Base-by-base conservation (phyloP, 495 filamentous ascomycete species). In the Cudoniella acicularis region DNA sequence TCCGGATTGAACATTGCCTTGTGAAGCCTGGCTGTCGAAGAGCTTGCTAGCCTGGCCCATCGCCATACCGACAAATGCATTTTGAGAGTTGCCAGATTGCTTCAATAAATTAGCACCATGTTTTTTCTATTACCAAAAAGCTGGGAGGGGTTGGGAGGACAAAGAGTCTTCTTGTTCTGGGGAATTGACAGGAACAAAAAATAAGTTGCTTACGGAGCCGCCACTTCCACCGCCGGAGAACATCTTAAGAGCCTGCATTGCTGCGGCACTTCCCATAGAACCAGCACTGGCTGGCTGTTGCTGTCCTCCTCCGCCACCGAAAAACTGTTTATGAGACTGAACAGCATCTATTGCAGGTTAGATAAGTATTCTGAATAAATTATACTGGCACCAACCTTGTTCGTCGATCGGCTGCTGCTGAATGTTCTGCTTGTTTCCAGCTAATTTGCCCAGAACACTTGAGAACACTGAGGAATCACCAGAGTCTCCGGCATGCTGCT, bases 221-320 rank as follows among this genome's bases (percentile, higher is more conserved):
- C 68, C 67, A 43, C 70, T 71, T 57, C 60, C 10, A 21, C 79
- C 77, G 3, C 73, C 68, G 3, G 69, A 73, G 66, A 87, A 87
- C 74, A 83, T 78, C 74, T 87, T 87, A 43, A 87, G 66, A 0
- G 85, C 85, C 67, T 88, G 79, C 78, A 87, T 78, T n/a, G 85
- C 85, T 2, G 85, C 82, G 0, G 84, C 85, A 17, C 72, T 69
- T 40, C 84, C 85, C 65, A 87, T 75, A 47, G 70, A 64, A 16
- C 62, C 62, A 18, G 74, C 71, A 18, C 73, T 72, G 8, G 77
- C 75, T 6, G 64, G 49, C 13, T 67, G 50, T 55, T 53, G 70
- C 49, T 73, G 68, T 40, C 73, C 70, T 21, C 64, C 69, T n/a
- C 61, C 52, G 30, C 52, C 61, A 26, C 72, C 78, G 68, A 79